Conservation (phyloP, 2,329 filamentous ascomycete genomes). For the Colletotrichum sp. region DNA sequence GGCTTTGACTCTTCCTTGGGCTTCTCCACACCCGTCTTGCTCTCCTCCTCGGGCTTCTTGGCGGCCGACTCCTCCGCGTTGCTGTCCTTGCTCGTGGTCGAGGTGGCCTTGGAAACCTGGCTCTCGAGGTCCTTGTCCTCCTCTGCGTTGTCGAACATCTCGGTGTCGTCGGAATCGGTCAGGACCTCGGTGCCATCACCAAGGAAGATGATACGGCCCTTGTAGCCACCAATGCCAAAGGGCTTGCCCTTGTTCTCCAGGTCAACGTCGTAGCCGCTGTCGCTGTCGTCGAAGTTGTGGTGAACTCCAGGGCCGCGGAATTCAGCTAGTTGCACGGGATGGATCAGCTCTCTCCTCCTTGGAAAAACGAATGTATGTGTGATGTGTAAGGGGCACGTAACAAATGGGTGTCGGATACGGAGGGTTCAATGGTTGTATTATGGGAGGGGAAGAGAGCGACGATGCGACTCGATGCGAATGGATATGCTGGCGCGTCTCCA, state of each 20-base stretch:
- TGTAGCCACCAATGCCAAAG: slow-evolving; percentile 73
- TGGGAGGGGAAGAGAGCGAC: slow-evolving; percentile 6
- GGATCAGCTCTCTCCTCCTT: slow-evolving; percentile 24
- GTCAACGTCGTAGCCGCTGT: slow-evolving; percentile 78
- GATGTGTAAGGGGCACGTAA: slow-evolving; percentile 2
- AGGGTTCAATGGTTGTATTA: slow-evolving; percentile 16
- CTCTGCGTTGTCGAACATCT: slow-evolving; percentile 89
- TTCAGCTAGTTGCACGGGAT: slow-evolving; percentile 63
- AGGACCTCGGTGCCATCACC: slow-evolving; percentile 94
- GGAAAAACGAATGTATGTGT: slow-evolving; percentile 11
- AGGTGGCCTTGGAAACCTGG: slow-evolving; percentile 71
- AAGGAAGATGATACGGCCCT: slow-evolving; percentile 90
- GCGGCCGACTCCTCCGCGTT: slow-evolving; percentile 26
- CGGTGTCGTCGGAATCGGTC: slow-evolving; percentile 86
- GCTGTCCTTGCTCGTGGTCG: slow-evolving; percentile 16
- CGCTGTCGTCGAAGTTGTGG: slow-evolving; percentile 83
- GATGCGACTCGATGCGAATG: slow-evolving; percentile 9
- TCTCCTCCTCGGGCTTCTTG: slow-evolving; percentile 24
- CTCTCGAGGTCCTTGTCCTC: slow-evolving; percentile 87
- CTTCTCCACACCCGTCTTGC: slow-evolving; percentile 17
- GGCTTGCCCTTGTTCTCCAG: slow-evolving; percentile 67
- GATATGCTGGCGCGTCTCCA: slow-evolving; percentile 16
- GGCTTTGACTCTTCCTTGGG: slow-evolving; percentile 18
- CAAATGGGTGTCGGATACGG: slow-evolving; percentile 5
- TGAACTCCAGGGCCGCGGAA: slow-evolving; percentile 84